These are phyloP conservation scores for Trematosphaeria pertusa DNA, from an alignment of 2,329 filamentous ascomycete species.

Conservation along the genomic window DNA sequence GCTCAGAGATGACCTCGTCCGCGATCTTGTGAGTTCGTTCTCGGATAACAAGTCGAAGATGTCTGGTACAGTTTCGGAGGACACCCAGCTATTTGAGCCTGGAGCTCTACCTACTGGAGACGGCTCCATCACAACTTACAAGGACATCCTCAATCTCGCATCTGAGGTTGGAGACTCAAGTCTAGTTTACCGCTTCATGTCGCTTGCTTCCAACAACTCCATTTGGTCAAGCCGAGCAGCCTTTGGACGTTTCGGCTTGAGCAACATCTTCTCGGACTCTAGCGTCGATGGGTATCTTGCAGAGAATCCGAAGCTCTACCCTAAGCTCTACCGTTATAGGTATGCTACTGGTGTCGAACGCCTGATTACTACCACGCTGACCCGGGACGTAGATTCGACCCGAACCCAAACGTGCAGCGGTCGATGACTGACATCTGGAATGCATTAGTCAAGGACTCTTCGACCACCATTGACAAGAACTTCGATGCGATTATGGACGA, in stretches of 20 bases:
- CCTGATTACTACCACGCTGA: slow-evolving; percentile 19
- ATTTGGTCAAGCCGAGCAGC: slow-evolving; percentile 98
- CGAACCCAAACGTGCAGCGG: slow-evolving; percentile 87
- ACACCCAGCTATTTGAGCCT: slow-evolving; percentile 92
- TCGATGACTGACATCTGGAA: slow-evolving; percentile 99
- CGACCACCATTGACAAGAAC: slow-evolving; percentile 75
- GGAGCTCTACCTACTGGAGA: slow-evolving; percentile 90
- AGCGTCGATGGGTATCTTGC: slow-evolving; percentile 69
- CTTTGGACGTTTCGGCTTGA: slow-evolving; percentile 92
- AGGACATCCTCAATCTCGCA: slow-evolving; percentile 94
- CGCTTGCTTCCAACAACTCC: slow-evolving; percentile 90
- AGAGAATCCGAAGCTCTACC: slow-evolving; percentile 91
- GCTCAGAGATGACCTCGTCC: slow-evolving; percentile 82
- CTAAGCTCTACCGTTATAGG: slow-evolving; percentile 90
- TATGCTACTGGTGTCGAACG: slow-evolving; percentile 18
- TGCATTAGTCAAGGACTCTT: slow-evolving; percentile 88
- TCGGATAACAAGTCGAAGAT: slow-evolving; percentile 75
- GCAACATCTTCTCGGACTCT: slow-evolving; percentile 88
- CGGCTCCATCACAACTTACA: slow-evolving; percentile 92
- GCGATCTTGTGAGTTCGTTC: slow-evolving; percentile 87
- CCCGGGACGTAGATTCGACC: slow-evolving; percentile 71
- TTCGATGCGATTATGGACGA: slow-evolving; percentile 92
- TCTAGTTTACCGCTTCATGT: slow-evolving; percentile 99
- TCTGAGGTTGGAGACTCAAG: slow-evolving; percentile 95
- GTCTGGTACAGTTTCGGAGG: slow-evolving; percentile 79